A percentile compares a stretch with the other conserved stretches of the same genome.
These are phyloP conservation scores for Hypoxylon sp. DNA, from an alignment of 2,329 filamentous ascomycete genomes.

Conservation along the genomic window DNA sequence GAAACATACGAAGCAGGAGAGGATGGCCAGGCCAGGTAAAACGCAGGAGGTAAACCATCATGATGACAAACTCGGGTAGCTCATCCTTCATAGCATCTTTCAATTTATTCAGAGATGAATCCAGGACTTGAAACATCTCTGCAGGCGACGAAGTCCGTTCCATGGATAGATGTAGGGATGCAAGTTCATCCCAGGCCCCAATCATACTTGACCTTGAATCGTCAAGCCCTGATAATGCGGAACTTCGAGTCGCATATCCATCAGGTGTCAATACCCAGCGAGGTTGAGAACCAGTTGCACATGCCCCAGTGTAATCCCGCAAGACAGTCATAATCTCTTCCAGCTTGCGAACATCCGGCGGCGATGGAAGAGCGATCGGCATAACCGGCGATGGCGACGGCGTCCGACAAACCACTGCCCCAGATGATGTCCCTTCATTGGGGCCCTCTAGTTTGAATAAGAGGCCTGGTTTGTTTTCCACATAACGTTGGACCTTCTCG, in stretches of 20 bases:
- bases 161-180: constrained; percentile 42
- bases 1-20: constrained; percentile 41
- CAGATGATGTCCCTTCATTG: background rate
- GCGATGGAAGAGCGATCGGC: constrained; percentile 34
- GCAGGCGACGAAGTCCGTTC: constrained; percentile 28
- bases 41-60: constrained; percentile 43
- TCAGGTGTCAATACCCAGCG: constrained; percentile 34
- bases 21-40: constrained; percentile 43
- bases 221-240: constrained; percentile 15
- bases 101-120: constrained; percentile 42
- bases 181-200: constrained; percentile 42
- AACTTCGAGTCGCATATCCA: constrained; percentile 31
- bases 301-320: constrained; percentile 40
- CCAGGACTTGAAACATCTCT: constrained; percentile 40
- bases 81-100: constrained; percentile 40
- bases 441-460: constrained; percentile 12
- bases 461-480: constrained; percentile 55
- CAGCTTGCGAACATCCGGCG: constrained; percentile 39
- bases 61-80: constrained; percentile 44
- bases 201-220: constrained; percentile 36
- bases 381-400: constrained; percentile 20
- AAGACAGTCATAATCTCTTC: constrained; percentile 45
- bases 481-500: constrained; percentile 58
- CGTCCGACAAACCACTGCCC: constrained; percentile 17
- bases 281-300: constrained; percentile 35